Base-by-base conservation (phyloP, 495 filamentous ascomycete species). In the Glonium stellatum region DNA sequence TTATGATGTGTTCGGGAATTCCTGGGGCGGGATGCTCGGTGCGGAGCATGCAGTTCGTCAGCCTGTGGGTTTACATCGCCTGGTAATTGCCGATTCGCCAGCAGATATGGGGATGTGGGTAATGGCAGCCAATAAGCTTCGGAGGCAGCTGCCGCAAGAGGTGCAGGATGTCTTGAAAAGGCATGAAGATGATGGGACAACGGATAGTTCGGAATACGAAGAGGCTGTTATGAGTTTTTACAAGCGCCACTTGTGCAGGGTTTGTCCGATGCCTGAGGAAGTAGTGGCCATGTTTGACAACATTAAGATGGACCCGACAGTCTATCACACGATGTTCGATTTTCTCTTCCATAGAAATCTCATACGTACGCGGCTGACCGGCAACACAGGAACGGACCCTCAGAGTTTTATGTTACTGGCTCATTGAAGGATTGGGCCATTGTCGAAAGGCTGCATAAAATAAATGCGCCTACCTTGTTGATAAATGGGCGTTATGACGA, bases 1-100 rank as follows among this genome's bases (percentile, higher is more conserved):
- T 0, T 79, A 76, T 60, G 70, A 80, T 56, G 42, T 81, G 0
- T 68, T 77, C 4, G 78, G 80, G 5, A 72, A 78, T 36, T 73
- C 68, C 8, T 84, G 79, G 79, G 80, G 80, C 25, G 80, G 76
- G 25, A 78, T 81, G 75, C 67, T 82, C 0, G 78, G 69, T 1
- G 70, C 69, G 4, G 54, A 66, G 4, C 73, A 69, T 63, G 77
- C 75, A 0, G 59, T 72, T 12, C 55, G 56, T 15, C 69, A 67
- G 18, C 73, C 79, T 0, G 27, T 55, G 13, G 77, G 78, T 0
- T 61, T 82, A 22, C 65, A 67, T 10, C 73, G 72, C 23, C 56
- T 80, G 10, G 66, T 81, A 21, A 67, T 82, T 18, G 69, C 73
- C 19, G 69, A 76, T 59, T 63, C 68, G 5, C 72, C 73, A 8